phyloP scores from a whole-genome alignment of 305 asterid species.

The Fraxinus angustifolia region DNA sequence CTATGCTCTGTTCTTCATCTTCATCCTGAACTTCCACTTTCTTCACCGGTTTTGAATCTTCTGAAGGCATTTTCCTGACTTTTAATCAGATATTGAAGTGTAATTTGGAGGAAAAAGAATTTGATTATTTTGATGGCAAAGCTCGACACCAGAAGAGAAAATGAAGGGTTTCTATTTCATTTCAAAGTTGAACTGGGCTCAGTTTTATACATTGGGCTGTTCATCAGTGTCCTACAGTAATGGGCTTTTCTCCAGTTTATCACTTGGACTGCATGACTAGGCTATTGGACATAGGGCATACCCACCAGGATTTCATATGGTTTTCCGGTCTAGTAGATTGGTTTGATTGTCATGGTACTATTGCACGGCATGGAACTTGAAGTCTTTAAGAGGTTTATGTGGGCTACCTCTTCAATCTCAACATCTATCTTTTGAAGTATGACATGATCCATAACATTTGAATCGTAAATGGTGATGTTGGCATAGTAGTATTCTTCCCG shows the following conservation, averaged over 20 bases:
- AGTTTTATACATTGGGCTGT: background rate
- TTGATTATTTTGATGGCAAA: background rate
- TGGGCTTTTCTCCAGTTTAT: background rate
- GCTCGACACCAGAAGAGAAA: background rate
- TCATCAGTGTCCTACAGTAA: background rate
- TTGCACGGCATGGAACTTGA: background rate
- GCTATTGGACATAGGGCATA: background rate
- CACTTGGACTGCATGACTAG: background rate
- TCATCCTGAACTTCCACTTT: conserved; percentile 36
- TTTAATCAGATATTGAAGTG: background rate
- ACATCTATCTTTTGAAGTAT: background rate
- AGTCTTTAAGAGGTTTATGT: background rate
- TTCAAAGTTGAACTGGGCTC: background rate
- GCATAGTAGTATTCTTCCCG: background rate
- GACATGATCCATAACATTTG: background rate
- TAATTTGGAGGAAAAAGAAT: conserved; percentile 6
- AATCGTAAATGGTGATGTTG: background rate
- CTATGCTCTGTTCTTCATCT: conserved; percentile 31
- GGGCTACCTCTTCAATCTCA: background rate
- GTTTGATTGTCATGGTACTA: background rate
- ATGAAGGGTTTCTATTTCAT: background rate
- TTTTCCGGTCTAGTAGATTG: background rate
- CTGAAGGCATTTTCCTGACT: conserved; percentile 36
- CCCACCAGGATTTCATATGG: background rate
- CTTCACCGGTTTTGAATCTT: conserved; percentile 37